Base-by-base conservation (phyloP, 768 basidiomycete genomes). In the Termitomyces titanicus region DNA sequence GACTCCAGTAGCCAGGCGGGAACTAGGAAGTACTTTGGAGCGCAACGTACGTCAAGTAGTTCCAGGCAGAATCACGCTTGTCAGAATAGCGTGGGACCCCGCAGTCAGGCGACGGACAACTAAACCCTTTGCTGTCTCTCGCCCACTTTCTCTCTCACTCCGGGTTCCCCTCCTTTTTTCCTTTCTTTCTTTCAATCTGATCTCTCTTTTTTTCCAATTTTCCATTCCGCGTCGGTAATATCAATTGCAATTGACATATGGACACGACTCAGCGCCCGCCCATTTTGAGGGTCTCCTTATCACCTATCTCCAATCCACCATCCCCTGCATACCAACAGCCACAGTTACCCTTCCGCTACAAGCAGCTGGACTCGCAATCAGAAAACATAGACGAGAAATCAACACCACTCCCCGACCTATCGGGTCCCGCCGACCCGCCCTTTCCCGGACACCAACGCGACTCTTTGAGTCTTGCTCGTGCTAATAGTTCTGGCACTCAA, bases 281-380 rank as follows among this genome's bases (percentile, higher is more conserved):
- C 44, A 64, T 66, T 38, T 63, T 63, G 17, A 65, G 71, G 38
- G 64, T 70, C 59, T 55, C 71, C 54, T 56, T 68, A 27, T 66
- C 71, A 50, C 69, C 68, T 39, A 60, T 67, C 49, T 63, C 65
- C 46, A 65, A 56, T 33, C 59, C 70, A 38, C 66, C 65, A 52
- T 61, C 58, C 51, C 63, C 54, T 46, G 57, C 57, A 47, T 68
- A 66, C 48, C 58, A 56, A 18, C 68, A 55, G n/a, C 68, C 68
- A 27, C 65, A 69, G 37, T 70, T 73, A 10, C 70, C 72, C 2
- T 71, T 70, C 54, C 70, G 68, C 43, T 72, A 69, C 57, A 58
- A 72, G 29, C 68, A 73, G 22, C 62, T 66, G 22, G 56, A 59
- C 31, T 56, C 38, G 34, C 18, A 45, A 39, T 40, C 35, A 33